Percentiles rank a stretch among this genome's conserved stretches.
These are phyloP conservation scores for Solanum gracilifrons DNA, from an alignment of 257 asterid species.

Conservation along the genomic window DNA sequence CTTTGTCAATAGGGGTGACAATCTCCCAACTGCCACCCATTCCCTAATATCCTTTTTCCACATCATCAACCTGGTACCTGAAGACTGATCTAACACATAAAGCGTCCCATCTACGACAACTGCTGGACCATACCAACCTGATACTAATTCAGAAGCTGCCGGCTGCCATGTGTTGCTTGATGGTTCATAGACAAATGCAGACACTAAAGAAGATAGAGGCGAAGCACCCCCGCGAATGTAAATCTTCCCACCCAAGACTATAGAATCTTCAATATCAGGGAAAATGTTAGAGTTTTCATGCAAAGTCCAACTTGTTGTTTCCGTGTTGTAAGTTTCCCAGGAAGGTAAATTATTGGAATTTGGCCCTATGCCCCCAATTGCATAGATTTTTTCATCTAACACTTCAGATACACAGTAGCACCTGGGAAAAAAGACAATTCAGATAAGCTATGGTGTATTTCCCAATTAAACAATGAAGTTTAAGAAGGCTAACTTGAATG, in stretches of 20 bases:
- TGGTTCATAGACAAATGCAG: conserved; percentile 45
- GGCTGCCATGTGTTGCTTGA: conserved; percentile 40
- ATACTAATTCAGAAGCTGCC: conserved; percentile 41
- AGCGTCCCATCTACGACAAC: conserved; percentile 38
- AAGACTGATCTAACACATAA: conserved; percentile 56
- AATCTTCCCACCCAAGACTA: conserved; percentile 53
- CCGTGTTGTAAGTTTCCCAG: conserved; percentile 49
- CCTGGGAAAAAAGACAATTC: conserved; percentile 26
- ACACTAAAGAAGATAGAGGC: conserved; percentile 20
- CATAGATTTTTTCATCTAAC: conserved; percentile 46
- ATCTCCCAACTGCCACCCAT: conserved; percentile 46
- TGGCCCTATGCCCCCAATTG: conserved; percentile 66
- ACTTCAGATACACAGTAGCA: conserved; percentile 57
- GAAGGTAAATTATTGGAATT: conserved; percentile 43
- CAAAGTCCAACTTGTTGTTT: conserved; percentile 40
- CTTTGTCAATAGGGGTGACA: conserved; percentile 25
- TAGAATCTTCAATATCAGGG: conserved; percentile 49
- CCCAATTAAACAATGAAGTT: neutral
- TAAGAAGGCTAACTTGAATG: neutral
- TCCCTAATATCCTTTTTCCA: conserved; percentile 46
- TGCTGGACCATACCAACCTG: conserved; percentile 72
- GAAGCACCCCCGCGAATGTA: conserved; percentile 38
- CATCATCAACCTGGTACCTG: conserved; percentile 57
- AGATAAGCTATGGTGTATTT: neutral
- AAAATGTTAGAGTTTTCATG: conserved; percentile 27